Base-by-base conservation (phyloP, 2,329 filamentous ascomycete species). In the Colletotrichum coccodes region DNA sequence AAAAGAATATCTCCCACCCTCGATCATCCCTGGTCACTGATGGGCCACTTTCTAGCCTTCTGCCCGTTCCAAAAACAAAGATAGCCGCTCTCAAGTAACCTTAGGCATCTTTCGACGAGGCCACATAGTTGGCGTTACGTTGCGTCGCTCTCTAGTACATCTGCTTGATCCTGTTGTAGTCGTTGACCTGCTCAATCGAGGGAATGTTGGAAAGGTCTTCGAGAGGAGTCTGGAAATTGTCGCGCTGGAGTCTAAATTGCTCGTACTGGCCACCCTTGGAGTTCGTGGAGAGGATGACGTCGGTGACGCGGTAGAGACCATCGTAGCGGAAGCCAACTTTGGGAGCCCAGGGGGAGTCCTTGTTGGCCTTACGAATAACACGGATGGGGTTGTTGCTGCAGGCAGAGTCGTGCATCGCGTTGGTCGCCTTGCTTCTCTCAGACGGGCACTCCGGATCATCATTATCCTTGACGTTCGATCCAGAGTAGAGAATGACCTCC, bases 291-390 rank as follows among this genome's bases (percentile, higher is more conserved):
- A 47, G 32, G 3, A 12, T 18, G 8, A 28, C 26, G 4, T 18
- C 34, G 44, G 23, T 9, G 16, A 60, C 18, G 14, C 26, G 26
- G 66, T 80, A 80, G 6, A 80, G 73, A 0, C 78, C 79, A 40
- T 81, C 79, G 68, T 81, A 80, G 1, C 79, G 75, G n/a, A 80
- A 73, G 2, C 79, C 79, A 4, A 72, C 70, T 0, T 12, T 73
- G 1, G 21, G n/a, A 28, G 52, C 28, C 9, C 11, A 46, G 1
- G 49, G 56, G 14, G 62, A 59, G 0, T 23, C 52, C 2, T 65
- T 67, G 49, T 49, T 36, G 3, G 75, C 71, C 18, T 72, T 70
- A 5, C 79, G 75, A 23, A 81, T 70, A 9, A 80, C 77, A 0
- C 78, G 73, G 7, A 80, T 72, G 1, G 72, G 73, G 3, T 59